Evolutionary conservation across 1,139 yeast species (phyloP).

Genomic region (Insectozyma bohioensis): DNA sequence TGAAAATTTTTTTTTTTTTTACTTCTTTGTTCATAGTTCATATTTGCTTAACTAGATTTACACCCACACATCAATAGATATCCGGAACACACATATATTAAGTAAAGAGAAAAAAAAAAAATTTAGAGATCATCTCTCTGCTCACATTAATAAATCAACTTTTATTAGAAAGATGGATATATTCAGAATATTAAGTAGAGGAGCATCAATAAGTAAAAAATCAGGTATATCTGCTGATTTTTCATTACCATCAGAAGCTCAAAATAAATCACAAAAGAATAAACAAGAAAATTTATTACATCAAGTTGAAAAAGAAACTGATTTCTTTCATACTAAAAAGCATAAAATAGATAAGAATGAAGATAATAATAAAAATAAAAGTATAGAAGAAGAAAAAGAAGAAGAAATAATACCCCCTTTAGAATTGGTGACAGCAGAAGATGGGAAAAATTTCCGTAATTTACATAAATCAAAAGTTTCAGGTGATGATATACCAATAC

Average conservation of each 20-base stretch:
- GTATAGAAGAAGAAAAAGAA: constrained; percentile 20
- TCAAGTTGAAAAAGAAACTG: constrained; percentile 61
- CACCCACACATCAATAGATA: constrained; percentile 3
- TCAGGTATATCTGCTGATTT: constrained; percentile 46
- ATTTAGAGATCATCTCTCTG: background rate
- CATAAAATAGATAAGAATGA: constrained; percentile 19
- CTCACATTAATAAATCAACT: constrained; percentile 1
- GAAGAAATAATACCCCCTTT: constrained; percentile 35
- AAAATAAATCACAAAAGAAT: constrained; percentile 21
- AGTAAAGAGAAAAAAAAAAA: constrained; percentile 3
- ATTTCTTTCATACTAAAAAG: constrained; percentile 65
- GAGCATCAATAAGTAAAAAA: constrained; percentile 71
- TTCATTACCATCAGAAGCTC: constrained; percentile 32
- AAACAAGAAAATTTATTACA: constrained; percentile 36
- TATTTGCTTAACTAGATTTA: background rate
- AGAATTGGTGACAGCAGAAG: constrained; percentile 51
- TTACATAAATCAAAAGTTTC: constrained; percentile 61
- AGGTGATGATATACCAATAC: constrained; percentile 80
- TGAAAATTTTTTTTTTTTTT: constrained; percentile 5
- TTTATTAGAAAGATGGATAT: constrained; percentile 92
- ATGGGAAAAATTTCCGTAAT: constrained; percentile 58
- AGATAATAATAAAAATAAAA: constrained; percentile 20
- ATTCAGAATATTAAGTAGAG: constrained; percentile 79
- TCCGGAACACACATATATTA: no score
- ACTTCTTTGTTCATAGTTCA: background rate